Conservation (phyloP, 2,329 filamentous ascomycete species). For the Iodosphaeria phyllophila region DNA sequence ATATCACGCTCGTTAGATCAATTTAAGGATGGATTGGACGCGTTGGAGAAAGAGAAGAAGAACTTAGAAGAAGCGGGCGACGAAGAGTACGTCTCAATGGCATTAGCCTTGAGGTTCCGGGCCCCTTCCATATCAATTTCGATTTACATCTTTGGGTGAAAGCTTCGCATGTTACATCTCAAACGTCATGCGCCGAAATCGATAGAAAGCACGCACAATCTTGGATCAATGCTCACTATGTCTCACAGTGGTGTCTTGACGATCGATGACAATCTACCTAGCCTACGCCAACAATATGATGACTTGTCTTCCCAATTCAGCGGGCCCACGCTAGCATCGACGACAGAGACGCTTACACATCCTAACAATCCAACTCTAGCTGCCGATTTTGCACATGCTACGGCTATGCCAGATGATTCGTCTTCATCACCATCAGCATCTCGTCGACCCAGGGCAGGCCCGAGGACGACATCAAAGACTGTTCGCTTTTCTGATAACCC, state of each 20-base stretch:
- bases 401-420: slow-evolving; percentile 23
- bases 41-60: slow-evolving; percentile 43
- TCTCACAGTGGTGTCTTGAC: slow-evolving; percentile 23
- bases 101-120: not conserved
- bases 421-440: slow-evolving; percentile 8
- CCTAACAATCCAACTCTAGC: slow-evolving; percentile 46
- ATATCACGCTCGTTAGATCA: slow-evolving; percentile 79
- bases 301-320: slow-evolving; percentile 70
- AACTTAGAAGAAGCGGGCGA: slow-evolving; percentile 46
- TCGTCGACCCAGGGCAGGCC: slow-evolving; percentile 14
- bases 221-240: too few species aligned
- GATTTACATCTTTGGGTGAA: too few species aligned
- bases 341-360: slow-evolving; percentile 30
- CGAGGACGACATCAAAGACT: slow-evolving; percentile 37
- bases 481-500: slow-evolving; percentile 67
- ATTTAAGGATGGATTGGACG: slow-evolving; percentile 60
- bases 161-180: too few species aligned
- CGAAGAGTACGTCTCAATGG: slow-evolving; percentile 29
- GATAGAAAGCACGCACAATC: too few species aligned
- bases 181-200: too few species aligned
- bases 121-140: too few species aligned
- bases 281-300: slow-evolving; percentile 54
- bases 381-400: slow-evolving; percentile 45
- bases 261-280: slow-evolving; percentile 44
- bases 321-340: slow-evolving; percentile 34